Base-by-base conservation (phyloP, 2,329 filamentous ascomycete genomes). In the Cercospora sp. region DNA sequence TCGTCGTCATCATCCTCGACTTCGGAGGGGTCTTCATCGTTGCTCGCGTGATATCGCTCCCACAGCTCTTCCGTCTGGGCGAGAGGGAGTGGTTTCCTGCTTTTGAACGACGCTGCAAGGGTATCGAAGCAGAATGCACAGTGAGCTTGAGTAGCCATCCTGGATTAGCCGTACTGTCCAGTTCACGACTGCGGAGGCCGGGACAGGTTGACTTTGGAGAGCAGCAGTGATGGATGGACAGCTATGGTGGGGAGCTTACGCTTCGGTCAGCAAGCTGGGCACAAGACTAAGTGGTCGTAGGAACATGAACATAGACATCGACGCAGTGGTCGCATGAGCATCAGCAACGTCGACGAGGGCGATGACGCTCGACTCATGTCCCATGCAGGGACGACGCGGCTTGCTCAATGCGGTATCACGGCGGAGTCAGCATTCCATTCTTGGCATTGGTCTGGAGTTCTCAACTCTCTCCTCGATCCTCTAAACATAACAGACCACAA, bases 91-190 rank as follows among this genome's bases (percentile, higher is more conserved):
- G 91, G 82, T 67, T 89, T 84, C 70, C 90, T 89, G 71, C 86
- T 83, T 73, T 92, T 87, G 73, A 97, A 91, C 69, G 89, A 87
- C 64, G 94, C 90, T 61, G 88, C 86, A 43, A 99, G 88, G 49
- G 86, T 85, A 81, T 99, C 95, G 84, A 99, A 98, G 84, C 94
- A 97, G 81, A 90, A 94, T 76, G 94, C 89, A 81, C 94, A 97
- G 81, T 98, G 94, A 68, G 90, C 90, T 75, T 87, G 82, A 66
- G 91, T 90, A 60, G 95, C 94, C 94, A 98, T 98, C 3, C 10
- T 28, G 30, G 6, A 59, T 8, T 5, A 37, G 53, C 24, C 53
- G 24, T 4, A 10, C 53, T 32, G 53, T 3, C 26, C 24, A 2
- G 13, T n/a, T 16, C 7, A n/a, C 53, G 53, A 32, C 53, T 13